Percentiles rank a stretch among this genome's conserved stretches.
phyloP scores from a whole-genome alignment of 1,284 basidiomycete species.

The Leccinum angustisporum region DNA sequence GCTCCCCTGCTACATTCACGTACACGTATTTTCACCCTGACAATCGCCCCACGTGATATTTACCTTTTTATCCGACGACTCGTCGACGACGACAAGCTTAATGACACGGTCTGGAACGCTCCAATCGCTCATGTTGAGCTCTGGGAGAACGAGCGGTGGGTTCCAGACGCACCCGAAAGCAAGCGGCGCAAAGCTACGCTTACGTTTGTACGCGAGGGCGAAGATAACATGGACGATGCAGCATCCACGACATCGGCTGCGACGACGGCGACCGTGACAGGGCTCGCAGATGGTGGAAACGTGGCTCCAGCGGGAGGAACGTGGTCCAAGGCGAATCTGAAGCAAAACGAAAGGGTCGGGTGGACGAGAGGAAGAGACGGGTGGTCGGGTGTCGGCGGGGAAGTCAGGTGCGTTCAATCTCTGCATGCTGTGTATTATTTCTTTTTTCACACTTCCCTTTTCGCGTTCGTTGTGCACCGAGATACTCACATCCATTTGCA shows the following conservation, averaged over 20 bases:
- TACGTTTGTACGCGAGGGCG: not conserved
- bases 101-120: conserved; percentile 60
- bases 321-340: conserved; percentile 62
- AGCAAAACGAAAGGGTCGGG: conserved; percentile 51
- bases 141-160: conserved; percentile 2
- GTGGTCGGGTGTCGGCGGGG: conserved; percentile 59
- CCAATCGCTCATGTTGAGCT: conserved; percentile 63
- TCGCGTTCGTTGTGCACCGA: not conserved
- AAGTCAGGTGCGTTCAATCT: conserved; percentile 59
- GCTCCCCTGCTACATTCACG: not conserved
- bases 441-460: not conserved
- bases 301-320: conserved; percentile 33
- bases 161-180: not conserved
- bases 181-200: conserved; percentile 19
- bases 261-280: not conserved
- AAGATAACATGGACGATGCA: conserved; percentile 27
- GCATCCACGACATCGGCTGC: not conserved
- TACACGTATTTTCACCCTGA: conserved; percentile 6
- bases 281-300: not conserved
- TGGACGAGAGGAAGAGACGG: conserved; percentile 77
- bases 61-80: conserved; percentile 40
- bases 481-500: conserved; percentile 1
- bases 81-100: conserved; percentile 48
- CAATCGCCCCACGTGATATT: conserved; percentile 19
- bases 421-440: not conserved